Evolutionary conservation across 768 basidiomycete genomes (phyloP), one percentile per base, ranked within the genome.

Genomic region (Serendipita sp.): DNA sequence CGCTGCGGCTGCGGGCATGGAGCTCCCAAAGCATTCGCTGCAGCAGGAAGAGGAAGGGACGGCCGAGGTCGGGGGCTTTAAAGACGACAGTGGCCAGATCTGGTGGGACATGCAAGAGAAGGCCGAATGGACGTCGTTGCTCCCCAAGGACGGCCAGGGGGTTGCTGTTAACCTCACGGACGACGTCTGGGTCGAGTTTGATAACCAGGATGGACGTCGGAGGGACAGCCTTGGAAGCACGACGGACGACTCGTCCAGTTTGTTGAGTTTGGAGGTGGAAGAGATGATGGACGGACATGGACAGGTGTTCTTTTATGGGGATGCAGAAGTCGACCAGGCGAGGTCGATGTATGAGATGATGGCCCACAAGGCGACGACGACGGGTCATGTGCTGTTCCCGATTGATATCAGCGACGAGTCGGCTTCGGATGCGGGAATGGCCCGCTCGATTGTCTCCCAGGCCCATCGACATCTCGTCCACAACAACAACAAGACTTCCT

Each of bases 101-200:
- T 58, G 53, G 53, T 58, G 53, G 53, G 53, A 58, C 31, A 33
- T 58, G 24, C 24, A 58, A 58, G 53, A 58, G 28, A 58, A 58
- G 24, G 22, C 30, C 7, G 24, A 58, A 33, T 58, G n/a, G 22
- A 58, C 53, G 3, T 58, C 53, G 53, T 33, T 58, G 11, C 31
- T 58, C 24, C 53, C 53, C 53, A 58, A 58, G n/a, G 53, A 58
- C 31, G 53, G 4, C 28, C 53, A 58, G 31, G 53, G 53, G 11
- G 4, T 31, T 17, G 14, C 53, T n/a, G 53, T 33, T 11, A 4
- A 48, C 5, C 45, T 7, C 5, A 58, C 53, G 4, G 31, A 58
- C 53, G 53, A 58, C 9, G 28, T 58, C 14, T 58, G 53, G 53
- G 53, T 58, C 53, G 53, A 58, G 17, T 58, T 58, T 58, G 31